A percentile compares a stretch with the other conserved stretches of the same genome.
Conservation (phyloP, 2,329 filamentous ascomycete genomes). For the Sclerotinia borealis region DNA sequence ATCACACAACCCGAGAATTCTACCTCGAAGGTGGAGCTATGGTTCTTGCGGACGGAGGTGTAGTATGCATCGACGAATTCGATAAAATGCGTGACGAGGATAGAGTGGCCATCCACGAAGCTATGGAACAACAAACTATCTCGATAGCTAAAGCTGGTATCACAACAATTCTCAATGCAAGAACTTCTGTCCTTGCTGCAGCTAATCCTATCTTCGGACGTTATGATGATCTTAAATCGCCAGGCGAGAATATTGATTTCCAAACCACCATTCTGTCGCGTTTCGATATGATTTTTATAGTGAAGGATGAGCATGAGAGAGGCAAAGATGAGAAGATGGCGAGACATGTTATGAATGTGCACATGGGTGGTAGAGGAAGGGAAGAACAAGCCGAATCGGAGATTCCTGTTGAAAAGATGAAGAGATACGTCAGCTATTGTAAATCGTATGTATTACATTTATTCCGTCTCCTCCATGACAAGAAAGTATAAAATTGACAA, state of each 20-base stretch:
- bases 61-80: conserved; percentile 98
- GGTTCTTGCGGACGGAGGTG: conserved; percentile 93
- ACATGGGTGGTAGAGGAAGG: conserved; percentile 81
- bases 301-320: conserved; percentile 88
- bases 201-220: conserved; percentile 97
- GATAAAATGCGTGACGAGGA: conserved; percentile 99
- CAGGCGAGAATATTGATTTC: conserved; percentile 98
- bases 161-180: conserved; percentile 92
- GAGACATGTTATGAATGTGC: conserved; percentile 93
- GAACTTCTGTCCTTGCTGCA: conserved; percentile 90
- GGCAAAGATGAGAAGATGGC: conserved; percentile 89
- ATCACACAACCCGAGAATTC: conserved; percentile 87
- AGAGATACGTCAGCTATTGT: conserved; percentile 94
- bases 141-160: conserved; percentile 98
- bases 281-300: conserved; percentile 99
- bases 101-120: conserved; percentile 95
- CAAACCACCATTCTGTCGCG: conserved; percentile 96
- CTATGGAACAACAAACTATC: conserved; percentile 99
- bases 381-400: conserved; percentile 83
- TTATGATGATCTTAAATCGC: conserved; percentile 96
- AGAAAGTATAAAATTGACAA: conserved; percentile 11
- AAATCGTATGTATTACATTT: conserved; percentile 60
- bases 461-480: neutral
- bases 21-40: conserved; percentile 97
- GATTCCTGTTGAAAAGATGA: conserved; percentile 94